These are phyloP conservation scores for Marchantia polymorpha DNA, from an alignment of 225 moss, liverwort and hornwort genomes.

Conservation along the genomic window DNA sequence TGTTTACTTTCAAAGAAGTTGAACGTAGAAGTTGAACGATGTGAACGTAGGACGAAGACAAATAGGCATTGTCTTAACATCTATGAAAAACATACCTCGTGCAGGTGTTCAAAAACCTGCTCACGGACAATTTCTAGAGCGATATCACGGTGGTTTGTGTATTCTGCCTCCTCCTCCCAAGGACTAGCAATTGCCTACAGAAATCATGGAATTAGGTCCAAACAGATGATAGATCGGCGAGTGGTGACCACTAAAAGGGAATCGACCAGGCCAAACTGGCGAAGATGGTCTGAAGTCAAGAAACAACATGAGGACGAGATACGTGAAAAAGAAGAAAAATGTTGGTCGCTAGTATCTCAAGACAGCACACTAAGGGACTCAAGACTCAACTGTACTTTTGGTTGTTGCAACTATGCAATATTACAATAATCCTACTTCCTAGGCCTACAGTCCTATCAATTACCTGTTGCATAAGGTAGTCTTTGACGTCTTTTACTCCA, in stretches of 20 bases:
- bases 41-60: no score
- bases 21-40: no score
- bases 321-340: neutral
- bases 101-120: conserved; percentile 84
- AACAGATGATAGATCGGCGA: no score
- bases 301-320: neutral
- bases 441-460: neutral
- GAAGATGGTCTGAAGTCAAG: no score
- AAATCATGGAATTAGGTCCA: neutral
- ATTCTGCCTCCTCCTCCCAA: conserved; percentile 91
- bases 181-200: conserved; percentile 68
- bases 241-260: neutral
- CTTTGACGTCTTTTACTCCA: conserved; percentile 76
- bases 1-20: no score
- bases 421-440: neutral
- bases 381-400: neutral
- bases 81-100: conserved; percentile 54
- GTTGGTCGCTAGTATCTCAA: neutral
- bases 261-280: neutral
- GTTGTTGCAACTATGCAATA: neutral
- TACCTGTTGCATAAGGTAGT: conserved; percentile 83
- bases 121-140: conserved; percentile 95
- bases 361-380: neutral
- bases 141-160: conserved; percentile 66
- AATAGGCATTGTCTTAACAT: neutral